A percentile compares a stretch with the other conserved stretches of the same genome.
These are phyloP conservation scores for Dianthus caryophyllus DNA, from an alignment of 148 eudicot genomes.

Conservation along the genomic window DNA sequence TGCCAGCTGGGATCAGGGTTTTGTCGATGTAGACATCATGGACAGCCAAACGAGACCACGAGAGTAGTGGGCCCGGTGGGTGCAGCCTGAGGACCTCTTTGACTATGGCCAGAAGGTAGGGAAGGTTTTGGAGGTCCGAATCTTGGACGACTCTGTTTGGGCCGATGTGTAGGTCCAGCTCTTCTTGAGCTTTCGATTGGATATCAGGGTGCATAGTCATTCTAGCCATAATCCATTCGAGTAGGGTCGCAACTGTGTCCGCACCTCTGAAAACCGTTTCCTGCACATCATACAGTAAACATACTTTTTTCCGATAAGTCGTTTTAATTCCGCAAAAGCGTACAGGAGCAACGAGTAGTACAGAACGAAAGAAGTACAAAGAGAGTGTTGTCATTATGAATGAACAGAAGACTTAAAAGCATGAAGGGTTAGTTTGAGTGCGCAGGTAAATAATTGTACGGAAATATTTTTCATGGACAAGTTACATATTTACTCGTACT, in stretches of 20 bases:
- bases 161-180: constrained; percentile 41
- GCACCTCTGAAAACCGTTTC: constrained; percentile 84
- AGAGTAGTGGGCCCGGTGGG: constrained; percentile 86
- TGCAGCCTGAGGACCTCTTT: constrained; percentile 71
- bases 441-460: background rate
- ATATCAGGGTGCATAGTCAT: constrained; percentile 62
- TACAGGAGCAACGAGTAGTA: too few relatives aligned
- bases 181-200: constrained; percentile 62
- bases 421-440: background rate
- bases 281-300: constrained; percentile 32
- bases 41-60: constrained; percentile 77
- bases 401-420: background rate
- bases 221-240: constrained; percentile 78
- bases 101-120: constrained; percentile 66
- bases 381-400: background rate
- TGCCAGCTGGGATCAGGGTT: constrained; percentile 57
- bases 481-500: too few relatives aligned
- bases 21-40: constrained; percentile 58
- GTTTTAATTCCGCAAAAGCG: too few relatives aligned
- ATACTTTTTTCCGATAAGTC: too few relatives aligned
- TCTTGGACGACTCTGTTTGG: constrained; percentile 41
- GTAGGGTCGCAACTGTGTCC: constrained; percentile 65
- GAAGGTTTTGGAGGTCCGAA: constrained; percentile 59
- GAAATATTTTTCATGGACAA: too few relatives aligned
- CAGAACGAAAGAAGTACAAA: too few relatives aligned